A percentile compares a stretch with the other conserved stretches of the same genome.
phyloP scores from a whole-genome alignment of 805 yeast species.

The Candida parachauliodes region DNA sequence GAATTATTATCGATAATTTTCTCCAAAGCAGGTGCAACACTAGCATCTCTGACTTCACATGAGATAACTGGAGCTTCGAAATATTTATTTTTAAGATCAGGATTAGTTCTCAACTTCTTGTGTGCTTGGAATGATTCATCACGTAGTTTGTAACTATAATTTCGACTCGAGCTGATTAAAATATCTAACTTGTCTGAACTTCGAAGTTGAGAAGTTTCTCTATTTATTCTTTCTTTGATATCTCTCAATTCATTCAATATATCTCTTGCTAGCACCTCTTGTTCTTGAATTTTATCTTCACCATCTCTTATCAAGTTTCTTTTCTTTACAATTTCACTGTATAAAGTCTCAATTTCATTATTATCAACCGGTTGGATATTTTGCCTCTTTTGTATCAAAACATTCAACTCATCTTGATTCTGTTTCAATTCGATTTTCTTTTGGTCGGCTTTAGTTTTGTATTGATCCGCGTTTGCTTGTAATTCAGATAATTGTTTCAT shows the following conservation, averaged over 20 bases:
- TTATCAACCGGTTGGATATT: slow-evolving; percentile 27
- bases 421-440: slow-evolving; percentile 6
- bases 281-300: slow-evolving; percentile 11
- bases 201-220: slow-evolving; percentile 20
- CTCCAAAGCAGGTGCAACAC: slow-evolving; percentile 55
- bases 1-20: slow-evolving; percentile 52
- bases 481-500: background rate
- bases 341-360: slow-evolving; percentile 17
- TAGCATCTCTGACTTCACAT: slow-evolving; percentile 48
- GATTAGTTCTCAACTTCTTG: slow-evolving; percentile 36
- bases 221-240: slow-evolving; percentile 13
- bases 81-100: slow-evolving; percentile 39
- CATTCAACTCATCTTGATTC: slow-evolving; percentile 5
- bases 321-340: slow-evolving; percentile 12
- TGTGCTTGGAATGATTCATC: slow-evolving; percentile 41
- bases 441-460: slow-evolving; percentile 8
- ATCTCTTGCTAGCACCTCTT: background rate
- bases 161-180: slow-evolving; percentile 27
- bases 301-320: slow-evolving; percentile 15
- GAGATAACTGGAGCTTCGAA: slow-evolving; percentile 75
- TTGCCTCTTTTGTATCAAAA: slow-evolving; percentile 16
- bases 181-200: slow-evolving; percentile 52
- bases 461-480: background rate
- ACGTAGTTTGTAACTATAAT: slow-evolving; percentile 29
- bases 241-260: slow-evolving; percentile 9